These are phyloP conservation scores for Ogataea dorogensis DNA, from an alignment of 805 yeast species.

Conservation along the genomic window DNA sequence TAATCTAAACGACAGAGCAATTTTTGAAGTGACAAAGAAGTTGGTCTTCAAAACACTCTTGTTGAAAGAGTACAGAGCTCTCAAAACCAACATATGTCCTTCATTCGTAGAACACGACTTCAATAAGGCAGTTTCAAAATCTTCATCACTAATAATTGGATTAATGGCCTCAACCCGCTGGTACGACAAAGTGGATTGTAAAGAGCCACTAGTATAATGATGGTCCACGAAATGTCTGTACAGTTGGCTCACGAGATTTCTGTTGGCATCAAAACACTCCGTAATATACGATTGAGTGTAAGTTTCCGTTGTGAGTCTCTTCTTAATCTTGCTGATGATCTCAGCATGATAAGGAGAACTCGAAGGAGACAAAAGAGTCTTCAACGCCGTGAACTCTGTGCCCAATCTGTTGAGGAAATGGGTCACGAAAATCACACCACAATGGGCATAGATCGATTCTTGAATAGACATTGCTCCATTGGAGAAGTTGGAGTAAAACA, in stretches of 20 bases:
- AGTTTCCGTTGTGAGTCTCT: constrained; percentile 89
- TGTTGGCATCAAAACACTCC: constrained; percentile 69
- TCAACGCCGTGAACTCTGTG: constrained; percentile 75
- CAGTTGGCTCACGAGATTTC: constrained; percentile 72
- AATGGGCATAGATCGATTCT: constrained; percentile 92
- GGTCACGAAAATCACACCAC: constrained; percentile 87
- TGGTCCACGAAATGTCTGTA: constrained; percentile 89
- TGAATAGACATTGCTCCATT: constrained; percentile 82
- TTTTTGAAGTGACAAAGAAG: constrained; percentile 90
- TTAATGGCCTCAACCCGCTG: constrained; percentile 79
- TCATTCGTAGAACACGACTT: constrained; percentile 79
- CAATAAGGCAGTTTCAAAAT: constrained; percentile 65
- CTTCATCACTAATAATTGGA: constrained; percentile 71
- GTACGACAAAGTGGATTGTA: constrained; percentile 79
- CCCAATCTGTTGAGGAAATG: constrained; percentile 95
- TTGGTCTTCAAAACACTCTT: constrained; percentile 87
- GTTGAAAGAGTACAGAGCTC: constrained; percentile 82
- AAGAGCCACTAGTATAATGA: constrained; percentile 72
- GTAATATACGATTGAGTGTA: constrained; percentile 81
- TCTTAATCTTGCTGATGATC: constrained; percentile 74
- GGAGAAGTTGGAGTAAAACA: constrained; percentile 72
- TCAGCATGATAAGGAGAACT: constrained; percentile 68
- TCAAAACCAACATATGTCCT: constrained; percentile 72
- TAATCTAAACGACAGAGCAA: constrained; percentile 90
- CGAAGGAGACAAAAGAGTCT: constrained; percentile 59